Conservation (phyloP, 768 basidiomycete species). For the Mycena kentingensis region DNA sequence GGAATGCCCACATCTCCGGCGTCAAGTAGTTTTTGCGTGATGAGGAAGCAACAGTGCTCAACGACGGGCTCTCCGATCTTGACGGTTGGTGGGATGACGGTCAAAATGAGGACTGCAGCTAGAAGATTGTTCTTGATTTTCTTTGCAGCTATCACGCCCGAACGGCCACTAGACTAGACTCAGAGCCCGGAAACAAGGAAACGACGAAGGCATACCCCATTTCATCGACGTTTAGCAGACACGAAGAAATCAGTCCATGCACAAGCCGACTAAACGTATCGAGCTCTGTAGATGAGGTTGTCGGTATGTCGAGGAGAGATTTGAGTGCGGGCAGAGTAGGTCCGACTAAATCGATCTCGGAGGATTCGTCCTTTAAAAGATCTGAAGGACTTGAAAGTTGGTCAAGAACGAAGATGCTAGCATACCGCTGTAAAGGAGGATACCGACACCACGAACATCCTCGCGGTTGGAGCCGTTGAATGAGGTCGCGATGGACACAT, state of each 20-base stretch:
- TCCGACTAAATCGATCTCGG: slow-evolving; percentile 76
- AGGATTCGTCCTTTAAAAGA: slow-evolving; percentile 82
- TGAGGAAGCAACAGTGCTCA: slow-evolving; percentile 83
- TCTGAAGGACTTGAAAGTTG: slow-evolving; percentile 42
- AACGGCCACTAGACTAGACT: slow-evolving; percentile 56
- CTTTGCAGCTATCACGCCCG: slow-evolving; percentile 70
- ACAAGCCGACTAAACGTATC: slow-evolving; percentile 62
- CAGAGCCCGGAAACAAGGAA: background rate
- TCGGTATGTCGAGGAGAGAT: slow-evolving; percentile 60
- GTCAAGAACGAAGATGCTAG: background rate
- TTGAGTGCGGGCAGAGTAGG: slow-evolving; percentile 83
- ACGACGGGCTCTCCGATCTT: slow-evolving; percentile 73
- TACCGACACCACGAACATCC: slow-evolving; percentile 77
- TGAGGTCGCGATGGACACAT: slow-evolving; percentile 57
- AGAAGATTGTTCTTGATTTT: slow-evolving; percentile 92
- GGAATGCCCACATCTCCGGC: slow-evolving; percentile 57
- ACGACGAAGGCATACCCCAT: slow-evolving; percentile 66
- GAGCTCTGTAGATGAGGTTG: slow-evolving; percentile 41
- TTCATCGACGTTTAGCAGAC: slow-evolving; percentile 83
- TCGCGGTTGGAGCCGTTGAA: slow-evolving; percentile 61
- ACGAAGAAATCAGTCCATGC: slow-evolving; percentile 84
- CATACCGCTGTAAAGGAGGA: slow-evolving; percentile 78
- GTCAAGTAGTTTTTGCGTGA: slow-evolving; percentile 78
- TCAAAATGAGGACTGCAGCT: slow-evolving; percentile 82
- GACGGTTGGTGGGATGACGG: slow-evolving; percentile 66